Base-by-base conservation (phyloP, 2,329 filamentous ascomycete species). In the Sclerotinia trifoliorum region DNA sequence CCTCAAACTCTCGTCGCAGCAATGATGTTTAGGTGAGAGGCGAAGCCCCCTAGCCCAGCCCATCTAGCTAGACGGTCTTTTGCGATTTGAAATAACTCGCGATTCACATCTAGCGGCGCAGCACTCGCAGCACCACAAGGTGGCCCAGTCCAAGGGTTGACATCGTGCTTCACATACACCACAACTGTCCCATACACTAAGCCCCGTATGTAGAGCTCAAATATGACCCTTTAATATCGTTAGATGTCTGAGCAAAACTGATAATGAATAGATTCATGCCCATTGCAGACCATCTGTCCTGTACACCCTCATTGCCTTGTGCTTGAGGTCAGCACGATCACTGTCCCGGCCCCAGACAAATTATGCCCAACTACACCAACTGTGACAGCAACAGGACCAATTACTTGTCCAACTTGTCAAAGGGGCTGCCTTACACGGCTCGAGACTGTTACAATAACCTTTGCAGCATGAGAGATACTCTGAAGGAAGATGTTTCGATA, bases 351-450 rank as follows among this genome's bases (percentile, higher is more conserved):
- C 19, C 26, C 51, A 5, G 62, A 73, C 24, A 52, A 58, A 11
- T 57, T 57, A 11, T 73, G 73, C 57, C 69, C 71, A n/a, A 56
- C 49, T 29, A 74, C 73, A 29, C 68, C 72, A 54, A 74, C 73
- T 2, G 70, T 70, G 10, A 73, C 71, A 8, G 69, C 69, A 5
- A 73, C 73, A 29, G 70, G 44, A 8, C 35, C 66, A 19, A 58
- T 42, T 11, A 54, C 24, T 10, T 73, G 70, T 56, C 55, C 69
- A 26, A 71, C 57, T 35, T 74, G 72, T 64, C 63, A 68, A 26
- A 67, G n/a, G 24, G 70, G 70, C 5, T 74, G 72, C 46, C 64
- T 3, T 1, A 72, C 68, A 17, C 39, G 57, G 21, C 21, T 66
- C 29, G 48, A 61, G 49, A 71, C 68, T n/a, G 39, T 66, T 21